These are phyloP conservation scores for Diaporthe ampelina DNA, from an alignment of 2,329 filamentous ascomycete species.

Conservation along the genomic window DNA sequence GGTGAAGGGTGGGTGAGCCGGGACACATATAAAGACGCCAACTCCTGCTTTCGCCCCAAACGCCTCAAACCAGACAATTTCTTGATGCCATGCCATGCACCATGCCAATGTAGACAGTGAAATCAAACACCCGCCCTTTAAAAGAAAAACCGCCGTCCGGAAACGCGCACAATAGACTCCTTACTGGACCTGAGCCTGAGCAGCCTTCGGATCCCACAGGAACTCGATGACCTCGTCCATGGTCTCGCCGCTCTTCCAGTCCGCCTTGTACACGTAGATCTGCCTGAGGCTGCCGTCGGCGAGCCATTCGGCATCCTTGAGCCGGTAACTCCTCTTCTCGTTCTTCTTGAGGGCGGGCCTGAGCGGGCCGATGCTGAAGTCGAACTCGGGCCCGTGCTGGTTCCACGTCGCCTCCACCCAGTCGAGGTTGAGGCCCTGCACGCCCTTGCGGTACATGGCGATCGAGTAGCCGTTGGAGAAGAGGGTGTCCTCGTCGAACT, in stretches of 20 bases:
- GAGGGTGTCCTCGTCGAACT: conserved; percentile 61
- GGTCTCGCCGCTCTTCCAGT: conserved; percentile 55
- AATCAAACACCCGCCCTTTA: neutral
- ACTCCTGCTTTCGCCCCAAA: conserved; percentile 16
- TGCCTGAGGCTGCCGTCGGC: conserved; percentile 63
- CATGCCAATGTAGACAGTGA: conserved; percentile 4
- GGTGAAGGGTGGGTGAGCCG: neutral
- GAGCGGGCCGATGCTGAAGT: conserved; percentile 68
- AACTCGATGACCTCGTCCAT: conserved; percentile 64
- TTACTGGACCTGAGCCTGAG: neutral
- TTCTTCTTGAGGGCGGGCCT: conserved; percentile 52
- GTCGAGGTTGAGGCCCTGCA: conserved; percentile 52
- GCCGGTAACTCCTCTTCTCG: conserved; percentile 65
- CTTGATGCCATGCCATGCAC: conserved; percentile 20
- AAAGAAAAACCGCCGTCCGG: neutral
- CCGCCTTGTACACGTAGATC: conserved; percentile 64
- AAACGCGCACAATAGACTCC: neutral
- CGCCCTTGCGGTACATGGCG: conserved; percentile 59
- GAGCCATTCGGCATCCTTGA: conserved; percentile 59
- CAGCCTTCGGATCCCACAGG: conserved; percentile 54
- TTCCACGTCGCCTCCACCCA: conserved; percentile 69
- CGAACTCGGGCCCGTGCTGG: conserved; percentile 60
- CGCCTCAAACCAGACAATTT: neutral
- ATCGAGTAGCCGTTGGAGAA: conserved; percentile 73
- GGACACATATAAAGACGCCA: conserved; percentile 11